Base-by-base conservation (phyloP, 1,284 basidiomycete genomes). In the Cryptococcus amylolentus region DNA sequence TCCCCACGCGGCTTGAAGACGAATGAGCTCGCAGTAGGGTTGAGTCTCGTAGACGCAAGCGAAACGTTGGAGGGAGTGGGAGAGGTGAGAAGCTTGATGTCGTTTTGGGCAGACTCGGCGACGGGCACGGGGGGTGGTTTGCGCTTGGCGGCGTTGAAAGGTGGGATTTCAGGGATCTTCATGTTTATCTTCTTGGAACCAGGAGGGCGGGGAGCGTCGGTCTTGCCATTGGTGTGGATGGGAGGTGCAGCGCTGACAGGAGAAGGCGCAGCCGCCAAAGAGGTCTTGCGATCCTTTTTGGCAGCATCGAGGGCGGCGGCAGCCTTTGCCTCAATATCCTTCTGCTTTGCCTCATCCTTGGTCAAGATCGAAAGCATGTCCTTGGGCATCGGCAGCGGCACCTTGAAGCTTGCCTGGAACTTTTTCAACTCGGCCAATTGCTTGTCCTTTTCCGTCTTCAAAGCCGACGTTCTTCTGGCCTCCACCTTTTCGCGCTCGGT, bases 401-500 rank as follows among this genome's bases (percentile, higher is more conserved):
- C 85, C 84, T 95, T 96, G 85, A 98, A 98, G 63, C 79, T 88
- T 73, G 89, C 84, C 65, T 90, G 91, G 80, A 97, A 98, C 76
- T 88, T 88, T 72, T 92, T 84, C 50, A 98, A 80, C 51, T 98
- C 94, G 12, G 91, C 88, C 79, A 97, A 52, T 42, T 70, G 66
- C 37, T 64, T 61, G 28, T 75, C 72, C 46, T 74, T 62, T 75
- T 97, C 95, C 70, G 84, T 89, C 83, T 93, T 95, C 56, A 87
- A 84, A 49, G 95, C 80, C 23, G 88, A 88, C 69, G 92, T 89
- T 78, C 90, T 87, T 82, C 92, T 95, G 79, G 91, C 88, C 48
- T 88, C 87, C 54, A 94, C 79, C 54, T 89, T 83, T 68, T 94
- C 88, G 71, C 88, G 88, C 80, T 97, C 93, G 64, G 84, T 86